phyloP scores from a whole-genome alignment of 495 filamentous ascomycete species.

The Penicillium simplicissimum region DNA sequence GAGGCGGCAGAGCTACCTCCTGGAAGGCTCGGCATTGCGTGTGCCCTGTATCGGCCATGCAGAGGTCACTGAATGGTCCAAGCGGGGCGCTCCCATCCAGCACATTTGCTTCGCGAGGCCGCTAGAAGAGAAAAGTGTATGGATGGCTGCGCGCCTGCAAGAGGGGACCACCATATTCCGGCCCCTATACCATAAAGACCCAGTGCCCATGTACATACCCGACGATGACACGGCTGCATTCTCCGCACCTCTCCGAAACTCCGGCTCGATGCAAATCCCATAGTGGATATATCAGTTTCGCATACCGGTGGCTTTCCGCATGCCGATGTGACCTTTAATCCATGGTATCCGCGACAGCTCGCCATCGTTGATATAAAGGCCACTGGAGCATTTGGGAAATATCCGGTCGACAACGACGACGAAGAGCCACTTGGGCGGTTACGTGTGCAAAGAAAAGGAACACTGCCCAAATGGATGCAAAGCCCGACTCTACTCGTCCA shows the following conservation, averaged over 20 bases:
- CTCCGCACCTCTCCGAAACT: constrained; percentile 32
- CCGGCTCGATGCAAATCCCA: constrained; percentile 62
- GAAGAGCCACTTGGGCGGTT: constrained; percentile 30
- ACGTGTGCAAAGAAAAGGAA: constrained; percentile 28
- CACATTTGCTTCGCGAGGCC: constrained; percentile 65
- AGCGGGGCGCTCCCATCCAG: constrained; percentile 58
- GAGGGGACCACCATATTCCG: constrained; percentile 58
- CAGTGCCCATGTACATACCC: constrained; percentile 32
- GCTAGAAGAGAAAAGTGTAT: constrained; percentile 48
- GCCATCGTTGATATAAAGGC: constrained; percentile 72
- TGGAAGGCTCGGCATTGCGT: constrained; percentile 20
- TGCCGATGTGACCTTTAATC: constrained; percentile 76
- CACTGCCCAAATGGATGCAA: constrained; percentile 31
- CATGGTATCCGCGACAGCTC: constrained; percentile 67
- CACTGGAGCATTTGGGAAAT: constrained; percentile 79
- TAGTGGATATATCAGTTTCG: constrained; percentile 54
- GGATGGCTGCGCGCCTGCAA: constrained; percentile 63
- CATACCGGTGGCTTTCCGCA: constrained; percentile 61
- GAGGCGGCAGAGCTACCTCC: constrained; percentile 33
- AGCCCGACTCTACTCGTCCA: constrained; percentile 19
- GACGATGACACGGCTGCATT: constrained; percentile 10
- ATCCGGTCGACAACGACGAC: constrained; percentile 38
- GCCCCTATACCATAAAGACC: constrained; percentile 49
- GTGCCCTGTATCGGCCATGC: constrained; percentile 36
- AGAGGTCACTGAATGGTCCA: constrained; percentile 56